Evolutionary conservation across 768 basidiomycete species (phyloP).

Genomic region (Macrolepiota albuminosa): DNA sequence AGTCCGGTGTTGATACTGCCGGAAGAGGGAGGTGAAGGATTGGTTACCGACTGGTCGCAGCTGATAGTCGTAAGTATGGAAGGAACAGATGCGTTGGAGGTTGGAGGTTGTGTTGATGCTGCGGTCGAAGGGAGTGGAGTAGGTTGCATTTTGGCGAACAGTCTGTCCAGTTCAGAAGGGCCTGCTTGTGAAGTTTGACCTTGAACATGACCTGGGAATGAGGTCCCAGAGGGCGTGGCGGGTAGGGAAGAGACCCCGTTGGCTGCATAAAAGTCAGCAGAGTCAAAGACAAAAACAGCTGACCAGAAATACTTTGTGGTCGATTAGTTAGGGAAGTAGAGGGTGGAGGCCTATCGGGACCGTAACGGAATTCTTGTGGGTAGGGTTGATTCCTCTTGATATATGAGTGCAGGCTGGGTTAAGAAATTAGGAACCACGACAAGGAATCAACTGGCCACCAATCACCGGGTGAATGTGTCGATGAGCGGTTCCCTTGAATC

Average conservation of each 20-base stretch:
- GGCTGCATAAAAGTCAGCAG: slow-evolving; percentile 4
- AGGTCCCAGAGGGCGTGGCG: slow-evolving; percentile 1
- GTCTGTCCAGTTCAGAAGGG: slow-evolving; percentile 40
- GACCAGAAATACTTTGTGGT: slow-evolving; percentile 12
- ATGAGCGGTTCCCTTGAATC: slow-evolving; percentile 68
- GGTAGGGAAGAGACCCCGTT: neutral
- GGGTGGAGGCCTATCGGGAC: slow-evolving; percentile 61
- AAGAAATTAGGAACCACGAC: slow-evolving; percentile 3
- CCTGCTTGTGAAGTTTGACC: slow-evolving; percentile 18
- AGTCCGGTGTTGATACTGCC: slow-evolving; percentile 41
- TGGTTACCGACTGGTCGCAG: slow-evolving; percentile 8
- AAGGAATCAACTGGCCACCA: slow-evolving; percentile 3
- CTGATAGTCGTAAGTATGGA: slow-evolving; percentile 41
- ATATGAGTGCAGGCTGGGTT: slow-evolving; percentile 52
- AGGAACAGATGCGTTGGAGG: slow-evolving; percentile 23
- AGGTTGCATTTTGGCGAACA: slow-evolving; percentile 39
- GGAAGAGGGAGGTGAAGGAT: slow-evolving; percentile 15
- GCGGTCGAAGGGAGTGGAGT: slow-evolving; percentile 16
- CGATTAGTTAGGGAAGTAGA: slow-evolving; percentile 32
- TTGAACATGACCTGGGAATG: slow-evolving; percentile 2
- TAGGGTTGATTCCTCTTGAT: slow-evolving; percentile 64
- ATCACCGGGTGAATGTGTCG: slow-evolving; percentile 26
- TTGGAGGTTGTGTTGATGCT: neutral
- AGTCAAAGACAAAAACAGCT: neutral
- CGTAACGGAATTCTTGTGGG: slow-evolving; percentile 68